These are phyloP conservation scores for Microsporum canis DNA, from an alignment of 2,329 filamentous ascomycete genomes.

Conservation along the genomic window DNA sequence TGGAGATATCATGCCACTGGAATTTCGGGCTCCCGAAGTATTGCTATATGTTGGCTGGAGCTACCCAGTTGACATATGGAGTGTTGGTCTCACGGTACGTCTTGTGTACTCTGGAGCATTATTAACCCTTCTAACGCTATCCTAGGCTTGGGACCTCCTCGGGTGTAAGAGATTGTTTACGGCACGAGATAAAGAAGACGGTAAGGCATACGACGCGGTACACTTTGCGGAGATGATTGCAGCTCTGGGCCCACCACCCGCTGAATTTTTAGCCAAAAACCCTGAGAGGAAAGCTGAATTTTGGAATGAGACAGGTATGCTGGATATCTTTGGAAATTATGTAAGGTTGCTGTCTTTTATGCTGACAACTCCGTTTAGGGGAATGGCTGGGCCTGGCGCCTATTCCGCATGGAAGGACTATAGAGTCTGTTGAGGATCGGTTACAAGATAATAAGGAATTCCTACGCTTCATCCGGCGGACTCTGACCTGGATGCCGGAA, in stretches of 20 bases:
- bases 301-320: slow-evolving; percentile 27
- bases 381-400: slow-evolving; percentile 1
- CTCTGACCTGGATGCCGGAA: slow-evolving; percentile 18
- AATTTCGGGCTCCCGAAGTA: slow-evolving; percentile 23
- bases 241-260: slow-evolving; percentile 33
- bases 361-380: neutral
- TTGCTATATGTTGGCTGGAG: slow-evolving; percentile 19
- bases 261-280: slow-evolving; percentile 16
- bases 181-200: slow-evolving; percentile 25
- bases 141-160: slow-evolving; percentile 37
- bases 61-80: slow-evolving; percentile 24
- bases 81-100: slow-evolving; percentile 19
- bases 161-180: slow-evolving; percentile 34
- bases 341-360: neutral
- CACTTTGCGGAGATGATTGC: slow-evolving; percentile 38
- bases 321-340: neutral
- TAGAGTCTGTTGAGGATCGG: slow-evolving; percentile 3
- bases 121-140: neutral
- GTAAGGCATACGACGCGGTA: slow-evolving; percentile 28
- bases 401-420: slow-evolving; percentile 3
- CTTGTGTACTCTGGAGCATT: neutral
- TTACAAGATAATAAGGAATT: slow-evolving; percentile 4
- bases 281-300: slow-evolving; percentile 24
- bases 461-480: slow-evolving; percentile 14
- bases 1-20: slow-evolving; percentile 35